phyloP scores from a whole-genome alignment of 371 early-diverging fungal species.

The Syncephalastrum monosporum region DNA sequence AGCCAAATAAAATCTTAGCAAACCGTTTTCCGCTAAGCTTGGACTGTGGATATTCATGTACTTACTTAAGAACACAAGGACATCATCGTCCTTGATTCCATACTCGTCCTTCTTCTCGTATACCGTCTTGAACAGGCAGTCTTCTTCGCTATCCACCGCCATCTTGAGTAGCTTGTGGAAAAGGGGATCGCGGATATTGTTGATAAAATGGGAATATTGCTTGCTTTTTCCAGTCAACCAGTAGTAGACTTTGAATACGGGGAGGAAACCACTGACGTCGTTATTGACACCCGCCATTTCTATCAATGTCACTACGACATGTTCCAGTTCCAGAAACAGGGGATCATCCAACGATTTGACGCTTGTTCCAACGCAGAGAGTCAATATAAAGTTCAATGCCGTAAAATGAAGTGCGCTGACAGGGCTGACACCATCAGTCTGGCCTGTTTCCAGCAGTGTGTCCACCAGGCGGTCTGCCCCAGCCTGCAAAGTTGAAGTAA shows the following conservation, averaged over 20 bases:
- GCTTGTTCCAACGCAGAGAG: slow-evolving; percentile 3
- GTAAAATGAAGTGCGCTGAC: no score
- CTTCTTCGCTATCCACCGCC: slow-evolving; percentile 2
- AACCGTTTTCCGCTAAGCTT: no score
- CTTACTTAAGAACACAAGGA: slow-evolving; percentile 5
- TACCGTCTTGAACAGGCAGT: slow-evolving; percentile 20
- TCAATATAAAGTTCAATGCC: no score
- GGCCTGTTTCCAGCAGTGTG: no score
- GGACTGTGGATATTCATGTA: not conserved
- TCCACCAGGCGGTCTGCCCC: no score
- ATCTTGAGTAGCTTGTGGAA: slow-evolving; percentile 3
- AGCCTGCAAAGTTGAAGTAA: no score
- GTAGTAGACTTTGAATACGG: no score
- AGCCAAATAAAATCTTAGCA: no score
- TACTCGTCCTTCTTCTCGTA: slow-evolving; percentile 6
- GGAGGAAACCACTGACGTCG: no score
- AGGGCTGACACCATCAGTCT: no score
- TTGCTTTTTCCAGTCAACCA: no score
- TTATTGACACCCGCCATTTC: no score
- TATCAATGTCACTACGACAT: not conserved
- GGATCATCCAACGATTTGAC: not conserved
- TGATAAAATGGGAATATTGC: not conserved
- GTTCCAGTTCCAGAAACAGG: not conserved
- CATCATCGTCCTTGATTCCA: slow-evolving; percentile 8
- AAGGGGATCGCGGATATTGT: slow-evolving; percentile 7